Percentiles rank a stretch among this genome's conserved stretches.
phyloP scores from a whole-genome alignment of 768 basidiomycete genomes.

The Filobasidium floriforme region DNA sequence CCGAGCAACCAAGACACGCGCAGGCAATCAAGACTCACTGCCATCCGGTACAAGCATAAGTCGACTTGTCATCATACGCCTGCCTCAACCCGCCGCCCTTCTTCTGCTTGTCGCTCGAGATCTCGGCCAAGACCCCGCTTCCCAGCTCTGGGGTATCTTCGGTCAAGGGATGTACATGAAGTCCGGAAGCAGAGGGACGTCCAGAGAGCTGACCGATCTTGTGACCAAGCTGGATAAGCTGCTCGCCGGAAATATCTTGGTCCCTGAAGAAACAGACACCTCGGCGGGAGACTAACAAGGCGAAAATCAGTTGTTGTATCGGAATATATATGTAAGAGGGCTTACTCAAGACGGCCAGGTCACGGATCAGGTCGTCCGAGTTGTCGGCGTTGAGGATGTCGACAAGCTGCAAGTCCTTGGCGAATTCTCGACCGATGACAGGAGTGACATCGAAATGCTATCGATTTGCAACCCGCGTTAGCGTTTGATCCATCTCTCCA shows the following conservation, averaged over 20 bases:
- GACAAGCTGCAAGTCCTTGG: conserved; percentile 50
- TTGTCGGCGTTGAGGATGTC: conserved; percentile 49
- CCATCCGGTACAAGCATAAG: conserved; percentile 32
- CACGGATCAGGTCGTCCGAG: conserved; percentile 52
- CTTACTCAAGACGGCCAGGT: conserved; percentile 51
- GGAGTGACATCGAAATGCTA: conserved; percentile 48
- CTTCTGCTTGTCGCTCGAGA: conserved; percentile 33
- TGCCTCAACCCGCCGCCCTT: conserved; percentile 33
- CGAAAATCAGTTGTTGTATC: not conserved
- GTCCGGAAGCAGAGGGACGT: conserved; percentile 33
- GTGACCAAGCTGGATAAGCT: conserved; percentile 34
- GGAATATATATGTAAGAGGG: not conserved
- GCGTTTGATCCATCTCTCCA: not conserved
- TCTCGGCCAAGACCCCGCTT: conserved; percentile 31
- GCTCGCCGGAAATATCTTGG: conserved; percentile 37
- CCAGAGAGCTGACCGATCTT: conserved; percentile 36
- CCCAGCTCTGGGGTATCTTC: conserved; percentile 40
- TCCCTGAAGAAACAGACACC: conserved; percentile 46
- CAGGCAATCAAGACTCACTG: conserved; percentile 22
- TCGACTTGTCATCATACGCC: conserved; percentile 32
- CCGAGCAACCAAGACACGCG: not conserved
- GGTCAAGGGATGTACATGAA: conserved; percentile 42
- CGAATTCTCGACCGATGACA: conserved; percentile 56
- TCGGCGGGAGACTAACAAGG: conserved; percentile 35
- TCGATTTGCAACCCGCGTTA: not conserved